A percentile compares a stretch with the other conserved stretches of the same genome.
phyloP scores from a whole-genome alignment of 768 basidiomycete genomes.

The Gautieria morchelliformis region DNA sequence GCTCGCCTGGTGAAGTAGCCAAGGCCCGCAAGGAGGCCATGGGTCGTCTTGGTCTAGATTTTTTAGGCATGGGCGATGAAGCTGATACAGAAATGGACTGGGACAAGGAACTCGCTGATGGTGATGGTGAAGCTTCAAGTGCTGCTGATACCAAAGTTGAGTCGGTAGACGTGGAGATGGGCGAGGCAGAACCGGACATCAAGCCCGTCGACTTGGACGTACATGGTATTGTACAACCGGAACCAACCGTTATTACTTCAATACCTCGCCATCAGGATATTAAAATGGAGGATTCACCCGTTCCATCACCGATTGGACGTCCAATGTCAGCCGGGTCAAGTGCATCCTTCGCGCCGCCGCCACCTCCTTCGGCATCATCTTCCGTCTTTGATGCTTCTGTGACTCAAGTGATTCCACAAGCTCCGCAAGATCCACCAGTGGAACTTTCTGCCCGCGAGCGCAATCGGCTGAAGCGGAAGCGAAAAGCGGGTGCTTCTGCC shows the following conservation, averaged over 20 bases:
- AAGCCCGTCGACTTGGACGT: slow-evolving; percentile 22
- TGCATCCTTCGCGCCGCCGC: slow-evolving; percentile 35
- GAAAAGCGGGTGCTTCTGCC: slow-evolving; percentile 76
- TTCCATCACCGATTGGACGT: slow-evolving; percentile 21
- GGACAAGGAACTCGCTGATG: slow-evolving; percentile 69
- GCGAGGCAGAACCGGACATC: neutral
- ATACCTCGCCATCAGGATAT: neutral
- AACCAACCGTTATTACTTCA: slow-evolving; percentile 15
- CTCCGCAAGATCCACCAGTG: slow-evolving; percentile 8
- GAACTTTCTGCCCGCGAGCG: slow-evolving; percentile 85
- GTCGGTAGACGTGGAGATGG: slow-evolving; percentile 11
- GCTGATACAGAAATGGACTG: slow-evolving; percentile 69
- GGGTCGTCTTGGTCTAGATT: slow-evolving; percentile 79
- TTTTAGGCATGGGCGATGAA: slow-evolving; percentile 55
- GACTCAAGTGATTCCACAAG: neutral
- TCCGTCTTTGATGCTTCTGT: slow-evolving; percentile 12
- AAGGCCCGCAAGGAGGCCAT: slow-evolving; percentile 85
- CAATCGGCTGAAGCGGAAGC: slow-evolving; percentile 90
- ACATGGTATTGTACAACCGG: slow-evolving; percentile 22
- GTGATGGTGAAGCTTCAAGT: slow-evolving; percentile 31
- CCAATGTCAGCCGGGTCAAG: slow-evolving; percentile 37
- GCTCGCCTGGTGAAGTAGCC: slow-evolving; percentile 71
- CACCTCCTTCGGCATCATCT: neutral
- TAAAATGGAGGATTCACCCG: slow-evolving; percentile 12
- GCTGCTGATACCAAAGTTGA: slow-evolving; percentile 8